A percentile compares a stretch with the other conserved stretches of the same genome.
These are phyloP conservation scores for Cicer arietinum DNA, from an alignment of 306 rosid species.

Conservation along the genomic window DNA sequence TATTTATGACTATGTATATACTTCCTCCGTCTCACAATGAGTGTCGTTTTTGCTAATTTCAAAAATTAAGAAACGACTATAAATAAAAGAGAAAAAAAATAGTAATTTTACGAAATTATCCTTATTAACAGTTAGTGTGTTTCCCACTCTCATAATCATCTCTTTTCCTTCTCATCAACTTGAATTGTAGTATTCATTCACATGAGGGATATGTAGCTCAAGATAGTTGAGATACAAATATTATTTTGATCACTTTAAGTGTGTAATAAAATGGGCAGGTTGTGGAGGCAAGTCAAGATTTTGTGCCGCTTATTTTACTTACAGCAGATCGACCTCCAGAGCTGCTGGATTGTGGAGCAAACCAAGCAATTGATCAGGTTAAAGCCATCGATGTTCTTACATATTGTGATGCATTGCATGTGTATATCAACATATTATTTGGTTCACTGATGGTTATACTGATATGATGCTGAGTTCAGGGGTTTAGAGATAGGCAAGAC, in stretches of 20 bases:
- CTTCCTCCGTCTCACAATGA: too few relatives aligned
- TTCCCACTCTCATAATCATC: background rate
- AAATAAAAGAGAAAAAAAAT: too few relatives aligned
- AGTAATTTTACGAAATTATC: too few relatives aligned
- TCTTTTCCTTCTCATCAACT: slow-evolving; percentile 20
- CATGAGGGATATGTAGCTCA: slow-evolving; percentile 32
- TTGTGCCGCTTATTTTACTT: slow-evolving; percentile 85
- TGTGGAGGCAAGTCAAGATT: slow-evolving; percentile 96
- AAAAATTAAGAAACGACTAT: too few relatives aligned
- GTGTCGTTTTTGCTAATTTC: too few relatives aligned
- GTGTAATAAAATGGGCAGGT: slow-evolving; percentile 59
- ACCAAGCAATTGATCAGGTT: slow-evolving; percentile 95
- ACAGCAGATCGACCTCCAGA: slow-evolving; percentile 98
- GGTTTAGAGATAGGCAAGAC: background rate
- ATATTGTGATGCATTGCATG: background rate
- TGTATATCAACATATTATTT: background rate
- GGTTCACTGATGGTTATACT: slow-evolving; percentile 4
- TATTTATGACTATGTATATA: background rate
- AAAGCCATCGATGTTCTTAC: slow-evolving; percentile 1
- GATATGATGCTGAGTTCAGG: background rate
- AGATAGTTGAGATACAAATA: slow-evolving; percentile 24
- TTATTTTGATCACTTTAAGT: slow-evolving; percentile 28
- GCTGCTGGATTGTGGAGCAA: slow-evolving; percentile 84
- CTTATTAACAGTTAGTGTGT: too few relatives aligned
- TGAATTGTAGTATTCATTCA: slow-evolving; percentile 31